Base-by-base conservation (phyloP, 2,329 filamentous ascomycete genomes). In the Sphaceloma murrayae region DNA sequence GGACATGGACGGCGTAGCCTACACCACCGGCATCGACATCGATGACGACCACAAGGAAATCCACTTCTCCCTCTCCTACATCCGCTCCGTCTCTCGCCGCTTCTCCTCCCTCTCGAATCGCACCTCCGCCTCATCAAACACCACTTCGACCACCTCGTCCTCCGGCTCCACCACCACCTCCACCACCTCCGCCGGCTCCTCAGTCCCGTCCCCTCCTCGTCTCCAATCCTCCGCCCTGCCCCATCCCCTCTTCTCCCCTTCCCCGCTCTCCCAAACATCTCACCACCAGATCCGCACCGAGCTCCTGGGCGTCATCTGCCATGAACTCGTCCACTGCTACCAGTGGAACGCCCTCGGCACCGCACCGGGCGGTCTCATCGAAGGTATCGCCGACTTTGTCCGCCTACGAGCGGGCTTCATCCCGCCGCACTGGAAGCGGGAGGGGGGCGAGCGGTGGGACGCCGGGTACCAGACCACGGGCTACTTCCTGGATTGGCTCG, bases 271-370 rank as follows among this genome's bases (percentile, higher is more conserved):
- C 17, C 34, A 38, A 11, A 31, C 43, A 1, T 29, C 32, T 5
- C 17, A 29, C 19, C 32, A 29, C 16, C 11, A 19, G 11, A 40
- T 33, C 27, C 50, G 58, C n/a, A 43, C 54, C 5, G 60, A 96
- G 65, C 77, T 95, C 48, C 66, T 75, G 13, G 91, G 91, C 30
- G 87, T 96, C 1, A 62, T 96, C 14, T 82, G 83, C 1, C 89
- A 96, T 60, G 89, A 96, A 64, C 80, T 95, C 49, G 89, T 96
- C 10, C 91, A 96, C 66, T 95, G 87, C 65, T 93, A 83, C 65
- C 89, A 96, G 62, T 82, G 85, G 63, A 80, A 85, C 54, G 82
- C 71, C 2, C 67, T 62, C 7, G 68, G 67, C 0, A 65, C 63
- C 3, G 66, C 77, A 32, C 62, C 66, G 2, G 80, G 80, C 1